Percentiles rank a stretch among this genome's conserved stretches.
Evolutionary conservation across 805 yeast species (phyloP).

Genomic region (Teunomyces lycoperdinae): DNA sequence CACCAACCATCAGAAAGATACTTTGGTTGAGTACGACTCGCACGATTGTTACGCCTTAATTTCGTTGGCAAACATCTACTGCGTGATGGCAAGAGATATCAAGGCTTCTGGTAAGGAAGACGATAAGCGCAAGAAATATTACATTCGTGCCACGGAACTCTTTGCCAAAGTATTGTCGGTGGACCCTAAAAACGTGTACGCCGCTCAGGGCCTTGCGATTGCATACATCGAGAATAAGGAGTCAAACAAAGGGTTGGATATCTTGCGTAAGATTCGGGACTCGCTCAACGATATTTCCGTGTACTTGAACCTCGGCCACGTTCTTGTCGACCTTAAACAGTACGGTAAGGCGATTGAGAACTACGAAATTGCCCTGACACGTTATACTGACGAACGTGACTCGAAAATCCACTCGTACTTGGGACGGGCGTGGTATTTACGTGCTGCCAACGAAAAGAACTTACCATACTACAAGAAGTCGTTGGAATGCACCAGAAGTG

Average conservation of each 20-base stretch:
- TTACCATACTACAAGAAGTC: slow-evolving; percentile 59
- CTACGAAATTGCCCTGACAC: slow-evolving; percentile 74
- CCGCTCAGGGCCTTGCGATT: slow-evolving; percentile 97
- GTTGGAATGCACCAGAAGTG: slow-evolving; percentile 58
- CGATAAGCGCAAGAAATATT: slow-evolving; percentile 66
- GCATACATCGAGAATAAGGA: slow-evolving; percentile 84
- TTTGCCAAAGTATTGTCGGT: slow-evolving; percentile 83
- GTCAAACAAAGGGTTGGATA: slow-evolving; percentile 72
- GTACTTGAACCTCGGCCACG: slow-evolving; percentile 85
- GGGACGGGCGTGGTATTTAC: slow-evolving; percentile 84
- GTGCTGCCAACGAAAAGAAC: slow-evolving; percentile 70
- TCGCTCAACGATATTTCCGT: slow-evolving; percentile 82
- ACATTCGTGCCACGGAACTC: slow-evolving; percentile 86
- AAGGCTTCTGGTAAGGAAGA: slow-evolving; percentile 44
- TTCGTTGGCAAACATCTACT: slow-evolving; percentile 85
- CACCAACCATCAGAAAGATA: slow-evolving; percentile 77
- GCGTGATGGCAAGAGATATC: slow-evolving; percentile 74
- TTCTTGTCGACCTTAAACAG: slow-evolving; percentile 76
- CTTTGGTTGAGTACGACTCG: slow-evolving; percentile 75
- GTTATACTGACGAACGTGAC: slow-evolving; percentile 62
- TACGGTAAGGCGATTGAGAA: slow-evolving; percentile 83
- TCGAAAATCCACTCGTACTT: slow-evolving; percentile 65
- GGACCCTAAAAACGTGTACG: slow-evolving; percentile 85
- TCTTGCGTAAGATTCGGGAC: slow-evolving; percentile 85
- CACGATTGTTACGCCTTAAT: slow-evolving; percentile 89